Conservation (phyloP, 306 rosid species). For the Chamaecrista fasciculata region DNA sequence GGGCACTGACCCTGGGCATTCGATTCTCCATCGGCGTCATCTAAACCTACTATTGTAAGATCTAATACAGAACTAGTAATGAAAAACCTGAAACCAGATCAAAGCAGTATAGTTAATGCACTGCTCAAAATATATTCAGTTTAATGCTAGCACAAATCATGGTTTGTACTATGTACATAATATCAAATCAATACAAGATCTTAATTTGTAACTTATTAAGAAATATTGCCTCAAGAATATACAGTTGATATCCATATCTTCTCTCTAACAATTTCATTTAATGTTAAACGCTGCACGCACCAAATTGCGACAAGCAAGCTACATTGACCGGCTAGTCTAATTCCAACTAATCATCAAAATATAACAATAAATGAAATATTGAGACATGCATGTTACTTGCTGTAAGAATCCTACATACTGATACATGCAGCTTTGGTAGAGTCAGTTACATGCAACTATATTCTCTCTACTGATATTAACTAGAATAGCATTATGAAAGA, state of each 20-base stretch:
- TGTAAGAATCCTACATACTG: background rate
- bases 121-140: constrained; percentile 11
- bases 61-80: constrained; percentile 91
- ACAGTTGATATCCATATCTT: background rate
- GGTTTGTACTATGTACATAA: background rate
- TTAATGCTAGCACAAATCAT: background rate
- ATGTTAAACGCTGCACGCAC: background rate
- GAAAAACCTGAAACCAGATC: constrained; percentile 78
- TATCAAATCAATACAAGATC: background rate
- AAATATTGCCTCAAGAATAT: background rate
- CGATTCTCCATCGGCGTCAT: constrained; percentile 79
- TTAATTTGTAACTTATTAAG: background rate
- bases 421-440: background rate
- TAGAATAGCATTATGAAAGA: background rate
- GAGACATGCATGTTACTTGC: too few relatives aligned
- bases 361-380: too few relatives aligned
- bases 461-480: background rate
- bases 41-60: constrained; percentile 96
- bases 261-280: background rate
- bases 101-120: background rate
- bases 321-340: background rate
- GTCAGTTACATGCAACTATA: background rate
- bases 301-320: background rate
- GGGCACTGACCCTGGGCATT: constrained; percentile 64
- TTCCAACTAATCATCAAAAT: background rate